Base-by-base conservation (phyloP, 140 eudicot genomes). In the Erigeron philadelphicus region DNA sequence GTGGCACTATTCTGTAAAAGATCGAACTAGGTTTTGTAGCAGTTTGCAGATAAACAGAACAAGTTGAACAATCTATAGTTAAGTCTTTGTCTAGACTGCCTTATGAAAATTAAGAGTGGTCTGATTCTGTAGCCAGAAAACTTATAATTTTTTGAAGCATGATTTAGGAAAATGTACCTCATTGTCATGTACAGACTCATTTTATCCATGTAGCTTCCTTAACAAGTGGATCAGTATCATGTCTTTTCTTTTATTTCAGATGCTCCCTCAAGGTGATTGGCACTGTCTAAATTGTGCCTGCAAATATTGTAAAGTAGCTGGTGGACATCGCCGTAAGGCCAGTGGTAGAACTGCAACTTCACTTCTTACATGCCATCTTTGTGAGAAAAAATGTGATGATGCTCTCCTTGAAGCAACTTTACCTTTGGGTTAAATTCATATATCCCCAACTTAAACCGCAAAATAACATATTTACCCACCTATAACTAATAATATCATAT, bases 241-340 rank as follows among this genome's bases (percentile, higher is more conserved):
- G 49, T 67, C 7, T 79, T 10, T 74, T 53, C 21, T 77, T 60
- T 70, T 55, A 11, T 71, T 88, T 78, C 84, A 91, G 97, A 81
- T 82, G 82, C 95, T 91, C 78, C 97, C 96, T 2, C 79, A 79
- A 57, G 97, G 91, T 58, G 97, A 91, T 84, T 91, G 97, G 97
- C 96, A 86, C 75, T 91, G 97, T 68, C 89, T 88, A 67, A 85
- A 91, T 68, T 91, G 97, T 76, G 83, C 82, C 1, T 91, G 97
- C 83, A 91, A 84, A 84, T 82, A 81, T 68, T 91, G 95, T 83
- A 87, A 86, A 13, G 52, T 67, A 61, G 79, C 81, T 18, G 71
- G 80, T 63, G 64, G 64, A 63, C 47, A 46, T 74, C 45, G 62
- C 68, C 64, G 75, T 58, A 80, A 82, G 54, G 84, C 71, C 46